These are phyloP conservation scores for Fusarium foetens DNA, from an alignment of 2,329 filamentous ascomycete species.

Conservation along the genomic window DNA sequence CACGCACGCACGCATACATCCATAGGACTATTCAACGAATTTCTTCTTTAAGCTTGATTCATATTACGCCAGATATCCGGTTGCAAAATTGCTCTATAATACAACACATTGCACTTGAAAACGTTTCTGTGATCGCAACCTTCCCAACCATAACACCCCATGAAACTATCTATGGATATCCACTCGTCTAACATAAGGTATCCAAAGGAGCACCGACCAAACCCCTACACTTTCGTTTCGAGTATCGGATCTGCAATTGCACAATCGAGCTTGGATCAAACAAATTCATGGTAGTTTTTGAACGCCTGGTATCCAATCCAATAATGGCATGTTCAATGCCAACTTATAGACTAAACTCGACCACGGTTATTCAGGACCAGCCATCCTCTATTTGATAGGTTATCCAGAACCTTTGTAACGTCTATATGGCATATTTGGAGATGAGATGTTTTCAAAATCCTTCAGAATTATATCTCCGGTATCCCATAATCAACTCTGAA, in stretches of 20 bases:
- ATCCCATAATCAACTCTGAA: constrained; percentile 2
- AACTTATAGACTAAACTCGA: neutral
- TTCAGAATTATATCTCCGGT: neutral
- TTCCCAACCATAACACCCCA: neutral
- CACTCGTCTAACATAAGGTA: neutral
- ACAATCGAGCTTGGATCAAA: constrained; percentile 2
- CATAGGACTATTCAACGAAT: neutral
- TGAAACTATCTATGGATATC: neutral
- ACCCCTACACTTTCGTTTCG: constrained; percentile 6
- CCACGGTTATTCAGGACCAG: neutral
- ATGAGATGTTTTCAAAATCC: neutral
- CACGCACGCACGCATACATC: neutral
- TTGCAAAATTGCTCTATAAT: neutral
- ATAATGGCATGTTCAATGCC: constrained; percentile 1
- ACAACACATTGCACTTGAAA: neutral
- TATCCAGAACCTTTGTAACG: neutral
- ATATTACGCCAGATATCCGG: neutral
- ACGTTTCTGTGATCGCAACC: neutral
- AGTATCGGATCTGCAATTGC: neutral
- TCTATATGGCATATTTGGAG: neutral
- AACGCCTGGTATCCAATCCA: constrained; percentile 16
- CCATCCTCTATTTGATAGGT: neutral
- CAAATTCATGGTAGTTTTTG: constrained; percentile 14
- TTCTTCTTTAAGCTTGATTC: neutral
- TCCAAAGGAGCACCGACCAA: neutral